Evolutionary conservation across 192 early-diverging fungal genomes (phyloP).

Genomic region (Backusella morwellensis): DNA sequence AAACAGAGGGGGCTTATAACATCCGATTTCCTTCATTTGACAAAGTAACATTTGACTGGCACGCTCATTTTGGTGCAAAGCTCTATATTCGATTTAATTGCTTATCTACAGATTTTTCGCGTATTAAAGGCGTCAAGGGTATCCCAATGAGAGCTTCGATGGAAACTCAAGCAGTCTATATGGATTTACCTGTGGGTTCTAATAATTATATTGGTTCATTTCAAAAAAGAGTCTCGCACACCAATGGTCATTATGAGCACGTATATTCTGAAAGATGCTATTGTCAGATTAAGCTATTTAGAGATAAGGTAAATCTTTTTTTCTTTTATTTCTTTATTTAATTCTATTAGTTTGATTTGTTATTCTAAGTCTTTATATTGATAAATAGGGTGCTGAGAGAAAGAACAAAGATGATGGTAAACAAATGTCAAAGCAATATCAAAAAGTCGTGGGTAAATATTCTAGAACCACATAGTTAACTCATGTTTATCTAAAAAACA

Average conservation of each 20-base stretch:
- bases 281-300: slow-evolving; percentile 17
- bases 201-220: background rate
- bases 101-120: slow-evolving; percentile 75
- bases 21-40: slow-evolving; percentile 62
- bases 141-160: slow-evolving; percentile 61
- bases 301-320: slow-evolving; percentile 15
- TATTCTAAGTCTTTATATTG: background rate
- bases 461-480: slow-evolving; percentile 2
- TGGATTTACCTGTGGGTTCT: background rate
- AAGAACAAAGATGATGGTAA: slow-evolving; percentile 77
- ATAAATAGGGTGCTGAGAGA: slow-evolving; percentile 62
- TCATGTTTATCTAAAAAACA: background rate
- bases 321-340: no score
- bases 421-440: slow-evolving; percentile 64
- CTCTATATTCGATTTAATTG: slow-evolving; percentile 73
- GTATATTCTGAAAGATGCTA: slow-evolving; percentile 4
- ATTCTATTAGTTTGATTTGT: background rate
- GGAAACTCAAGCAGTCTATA: slow-evolving; percentile 34
- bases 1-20: slow-evolving; percentile 44
- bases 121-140: slow-evolving; percentile 80
- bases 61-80: slow-evolving; percentile 61
- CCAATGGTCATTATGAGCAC: slow-evolving; percentile 35
- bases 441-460: slow-evolving; percentile 53
- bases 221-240: slow-evolving; percentile 39
- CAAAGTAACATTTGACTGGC: slow-evolving; percentile 69